Evolutionary conservation across 495 filamentous ascomycete species (phyloP), one percentile per base, ranked within the genome.

Genomic region (Daldinia concentrica): DNA sequence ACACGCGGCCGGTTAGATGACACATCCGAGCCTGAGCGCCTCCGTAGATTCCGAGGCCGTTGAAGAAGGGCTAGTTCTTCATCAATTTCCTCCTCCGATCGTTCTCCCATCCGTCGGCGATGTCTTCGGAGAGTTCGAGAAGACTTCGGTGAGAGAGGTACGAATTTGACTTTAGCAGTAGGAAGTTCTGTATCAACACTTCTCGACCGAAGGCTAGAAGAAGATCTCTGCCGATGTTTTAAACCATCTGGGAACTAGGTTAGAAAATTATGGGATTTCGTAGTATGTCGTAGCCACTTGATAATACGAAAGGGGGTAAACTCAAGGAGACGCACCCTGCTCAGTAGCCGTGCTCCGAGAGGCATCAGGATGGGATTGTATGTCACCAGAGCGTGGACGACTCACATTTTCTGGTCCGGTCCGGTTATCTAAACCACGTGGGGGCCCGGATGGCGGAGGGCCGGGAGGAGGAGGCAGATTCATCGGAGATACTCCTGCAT

Each of bases 111-210:
- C 32, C 72, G 61, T 32, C 76, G 71, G 58, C 69, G 81, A 59
- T 82, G 81, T 41, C 77, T 73, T 19, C 74, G 74, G 6, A 85
- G 74, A 6, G 80, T 81, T 24, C 66, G 76, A 0, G 78, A 83
- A 54, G 79, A 81, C 34, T 79, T 74, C 2, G 81, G 81, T 6
- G 81, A 83, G 50, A 83, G 68, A 3, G 82, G 79, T n/a, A 79
- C 80, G 77, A 82, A 84, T 60, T 69, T 77, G 30, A 82, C 84
- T 68, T 79, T 85, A 14, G 71, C 17, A 0, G 66, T 63, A 3
- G 72, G 69, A 4, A 66, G 71, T 3, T 69, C 68, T 8, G 64
- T 17, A n/a, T 6, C 15, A 19, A 56, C 39, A 29, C 41, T 39
- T 12, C 8, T 24, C 7, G 58, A 48, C 27, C 41, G 54, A 17